A percentile compares a stretch with the other conserved stretches of the same genome.
Conservation (phyloP, 2,329 filamentous ascomycete species). For the Chalaropsis ovoidea region DNA sequence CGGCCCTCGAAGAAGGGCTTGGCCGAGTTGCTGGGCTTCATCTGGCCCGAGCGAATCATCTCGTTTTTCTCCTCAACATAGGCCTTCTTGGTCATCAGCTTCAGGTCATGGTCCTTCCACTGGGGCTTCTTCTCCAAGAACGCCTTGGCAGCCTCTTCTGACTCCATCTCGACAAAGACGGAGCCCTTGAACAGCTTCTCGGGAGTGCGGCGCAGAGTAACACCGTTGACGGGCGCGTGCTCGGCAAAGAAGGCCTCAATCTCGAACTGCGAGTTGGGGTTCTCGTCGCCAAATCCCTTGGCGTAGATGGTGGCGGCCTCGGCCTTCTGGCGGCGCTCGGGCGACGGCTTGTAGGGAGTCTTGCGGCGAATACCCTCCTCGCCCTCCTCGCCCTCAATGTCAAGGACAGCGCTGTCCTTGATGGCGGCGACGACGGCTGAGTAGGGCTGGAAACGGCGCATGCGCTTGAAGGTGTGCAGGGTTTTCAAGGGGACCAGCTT, state of each 20-base stretch:
- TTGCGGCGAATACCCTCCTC: constrained; percentile 68
- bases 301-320: constrained; percentile 74
- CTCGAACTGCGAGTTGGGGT: constrained; percentile 78
- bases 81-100: constrained; percentile 77
- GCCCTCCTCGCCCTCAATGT: constrained; percentile 63
- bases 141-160: constrained; percentile 64
- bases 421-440: constrained; percentile 73
- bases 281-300: constrained; percentile 86
- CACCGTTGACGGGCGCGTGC: constrained; percentile 66
- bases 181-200: constrained; percentile 84
- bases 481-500: constrained; percentile 67
- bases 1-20: constrained; percentile 44
- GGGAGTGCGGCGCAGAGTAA: constrained; percentile 72
- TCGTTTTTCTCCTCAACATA: constrained; percentile 72
- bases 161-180: constrained; percentile 85
- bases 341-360: constrained; percentile 51
- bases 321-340: constrained; percentile 52
- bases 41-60: constrained; percentile 59
- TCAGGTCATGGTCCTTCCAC: constrained; percentile 70
- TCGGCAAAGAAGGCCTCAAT: constrained; percentile 84
- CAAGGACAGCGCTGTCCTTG: constrained; percentile 62
- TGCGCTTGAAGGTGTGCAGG: constrained; percentile 84
- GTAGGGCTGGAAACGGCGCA: constrained; percentile 88
- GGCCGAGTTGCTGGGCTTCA: constrained; percentile 46
- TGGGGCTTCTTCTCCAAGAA: constrained; percentile 80